Conservation (phyloP, 139 green algal genomes). For the Volvox africanus region DNA sequence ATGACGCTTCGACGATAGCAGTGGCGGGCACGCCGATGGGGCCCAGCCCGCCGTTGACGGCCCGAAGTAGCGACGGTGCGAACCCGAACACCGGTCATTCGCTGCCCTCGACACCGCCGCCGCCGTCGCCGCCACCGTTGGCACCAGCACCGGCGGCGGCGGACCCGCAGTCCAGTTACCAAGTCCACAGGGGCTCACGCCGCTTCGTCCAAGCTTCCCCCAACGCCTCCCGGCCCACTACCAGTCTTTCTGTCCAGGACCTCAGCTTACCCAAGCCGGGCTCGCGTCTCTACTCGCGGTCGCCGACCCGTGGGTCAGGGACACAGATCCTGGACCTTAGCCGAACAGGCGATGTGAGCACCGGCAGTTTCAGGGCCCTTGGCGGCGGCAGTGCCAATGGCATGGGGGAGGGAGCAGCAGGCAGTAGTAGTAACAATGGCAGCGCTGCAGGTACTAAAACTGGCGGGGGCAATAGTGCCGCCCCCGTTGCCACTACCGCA, state of each 20-base stretch:
- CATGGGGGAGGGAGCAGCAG: background rate
- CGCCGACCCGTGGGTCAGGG: background rate
- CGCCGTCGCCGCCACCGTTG: background rate
- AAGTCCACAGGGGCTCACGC: background rate
- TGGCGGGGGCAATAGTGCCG: background rate
- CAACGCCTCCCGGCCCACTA: background rate
- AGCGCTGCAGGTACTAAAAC: background rate
- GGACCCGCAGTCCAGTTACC: background rate
- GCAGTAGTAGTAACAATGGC: background rate
- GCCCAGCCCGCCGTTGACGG: background rate
- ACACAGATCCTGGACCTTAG: background rate
- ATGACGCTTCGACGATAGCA: background rate
- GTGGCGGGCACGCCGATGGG: background rate
- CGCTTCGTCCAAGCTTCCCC: background rate
- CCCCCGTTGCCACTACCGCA: background rate
- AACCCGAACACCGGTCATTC: background rate
- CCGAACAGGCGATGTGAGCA: background rate
- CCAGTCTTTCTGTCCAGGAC: constrained; percentile 13
- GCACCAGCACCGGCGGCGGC: background rate
- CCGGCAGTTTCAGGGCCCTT: background rate
- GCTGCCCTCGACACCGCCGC: background rate
- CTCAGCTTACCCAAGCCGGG: background rate
- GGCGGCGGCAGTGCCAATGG: background rate
- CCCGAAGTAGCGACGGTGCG: background rate
- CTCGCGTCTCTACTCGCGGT: background rate